Evolutionary conservation across 2,329 filamentous ascomycete species (phyloP).

Genomic region (Hirsutella thompsonii): DNA sequence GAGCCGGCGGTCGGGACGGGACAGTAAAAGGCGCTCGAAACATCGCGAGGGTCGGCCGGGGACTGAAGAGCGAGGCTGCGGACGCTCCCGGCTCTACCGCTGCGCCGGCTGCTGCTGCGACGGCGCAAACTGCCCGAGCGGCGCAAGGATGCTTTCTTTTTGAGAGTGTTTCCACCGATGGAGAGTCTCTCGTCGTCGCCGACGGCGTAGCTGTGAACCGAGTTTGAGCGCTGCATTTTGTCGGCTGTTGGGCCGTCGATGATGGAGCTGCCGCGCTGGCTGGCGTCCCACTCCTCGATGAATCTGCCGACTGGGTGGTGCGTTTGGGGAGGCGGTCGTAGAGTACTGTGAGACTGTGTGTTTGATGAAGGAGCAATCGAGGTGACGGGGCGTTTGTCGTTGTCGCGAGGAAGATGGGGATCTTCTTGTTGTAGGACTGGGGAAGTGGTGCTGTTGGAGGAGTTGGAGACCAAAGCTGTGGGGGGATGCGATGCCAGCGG

Average conservation of each 20-base stretch:
- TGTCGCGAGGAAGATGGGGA: neutral
- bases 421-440: neutral
- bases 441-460: neutral
- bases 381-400: neutral
- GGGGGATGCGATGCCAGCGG: conserved; percentile 9
- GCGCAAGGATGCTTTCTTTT: conserved; percentile 74
- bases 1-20: conserved; percentile 79
- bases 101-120: conserved; percentile 64
- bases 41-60: conserved; percentile 52
- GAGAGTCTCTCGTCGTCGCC: conserved; percentile 30
- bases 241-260: conserved; percentile 30
- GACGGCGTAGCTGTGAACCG: conserved; percentile 39
- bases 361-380: too few species aligned
- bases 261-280: conserved; percentile 52
- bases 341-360: too few species aligned
- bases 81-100: conserved; percentile 76
- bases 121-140: conserved; percentile 59
- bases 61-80: conserved; percentile 65
- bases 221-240: conserved; percentile 47
- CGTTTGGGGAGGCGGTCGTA: neutral
- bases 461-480: neutral
- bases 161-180: conserved; percentile 50
- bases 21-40: conserved; percentile 76
- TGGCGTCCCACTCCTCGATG: conserved; percentile 60
- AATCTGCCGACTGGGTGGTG: conserved; percentile 33